Evolutionary conservation across 1,284 basidiomycete genomes (phyloP).

Genomic region (Rhizoctonia solani): DNA sequence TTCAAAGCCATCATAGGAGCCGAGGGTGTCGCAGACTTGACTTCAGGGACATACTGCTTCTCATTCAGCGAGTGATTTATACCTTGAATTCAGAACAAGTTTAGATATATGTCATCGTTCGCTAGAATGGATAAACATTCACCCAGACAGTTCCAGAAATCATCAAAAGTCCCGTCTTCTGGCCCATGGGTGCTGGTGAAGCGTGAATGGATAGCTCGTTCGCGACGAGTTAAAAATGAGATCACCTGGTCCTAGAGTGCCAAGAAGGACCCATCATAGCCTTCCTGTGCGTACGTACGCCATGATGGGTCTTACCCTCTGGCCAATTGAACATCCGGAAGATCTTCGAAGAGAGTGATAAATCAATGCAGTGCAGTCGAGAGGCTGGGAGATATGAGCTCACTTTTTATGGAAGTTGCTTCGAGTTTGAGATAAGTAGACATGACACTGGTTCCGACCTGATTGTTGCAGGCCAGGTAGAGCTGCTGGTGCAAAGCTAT

Average conservation of each 20-base stretch:
- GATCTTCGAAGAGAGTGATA: not conserved
- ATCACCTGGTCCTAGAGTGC: constrained; percentile 1
- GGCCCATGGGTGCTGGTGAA: not conserved
- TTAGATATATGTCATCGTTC: not conserved
- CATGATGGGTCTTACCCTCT: not conserved
- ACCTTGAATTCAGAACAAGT: not conserved
- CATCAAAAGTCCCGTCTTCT: not conserved
- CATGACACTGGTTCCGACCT: not conserved
- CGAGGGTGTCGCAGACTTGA: not conserved
- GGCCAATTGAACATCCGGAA: constrained; percentile 14
- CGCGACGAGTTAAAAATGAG: not conserved
- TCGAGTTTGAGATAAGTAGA: not conserved
- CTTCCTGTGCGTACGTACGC: not conserved
- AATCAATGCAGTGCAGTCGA: not conserved
- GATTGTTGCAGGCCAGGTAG: too few species aligned
- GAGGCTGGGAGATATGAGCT: not conserved
- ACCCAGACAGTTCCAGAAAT: constrained; percentile 23
- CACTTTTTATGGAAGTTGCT: not conserved
- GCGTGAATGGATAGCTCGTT: not conserved
- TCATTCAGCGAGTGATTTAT: constrained; percentile 11
- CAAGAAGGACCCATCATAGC: not conserved
- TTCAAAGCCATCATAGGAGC: constrained; percentile 11
- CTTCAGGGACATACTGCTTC: constrained; percentile 17
- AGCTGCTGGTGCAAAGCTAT: not conserved
- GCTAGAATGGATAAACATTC: too few species aligned